Base-by-base conservation (phyloP, 2,329 filamentous ascomycete species). In the Drechmeria coniospora region DNA sequence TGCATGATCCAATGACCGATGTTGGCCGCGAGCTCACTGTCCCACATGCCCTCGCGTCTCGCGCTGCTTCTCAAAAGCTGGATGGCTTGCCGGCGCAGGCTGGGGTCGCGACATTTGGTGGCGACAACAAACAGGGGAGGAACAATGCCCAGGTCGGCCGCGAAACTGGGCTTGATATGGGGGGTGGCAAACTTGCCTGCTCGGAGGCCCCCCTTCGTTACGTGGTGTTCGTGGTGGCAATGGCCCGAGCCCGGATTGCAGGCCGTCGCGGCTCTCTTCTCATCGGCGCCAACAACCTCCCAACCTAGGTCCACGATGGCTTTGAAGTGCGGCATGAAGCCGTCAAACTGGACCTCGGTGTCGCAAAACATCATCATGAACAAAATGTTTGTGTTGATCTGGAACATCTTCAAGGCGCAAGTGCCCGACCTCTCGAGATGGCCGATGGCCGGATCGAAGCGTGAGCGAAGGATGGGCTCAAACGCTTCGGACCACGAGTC, bases 41-140 rank as follows among this genome's bases (percentile, higher is more conserved):
- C 74, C 74, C 74, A 79, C 61, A 79, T 73, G 14, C 69, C 74
- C 48, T 79, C 75, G 26, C 73, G 57, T 25, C 73, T 59, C 6
- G 70, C 64, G 40, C 65, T 72, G 37, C 61, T 68, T 27, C 60
- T 57, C 30, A 79, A 50, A 21, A 79, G 47, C 43, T 68, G 59
- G 23, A 79, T 71, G 6, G 74, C 74, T 35, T 68, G 64, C 12
- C 69, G 57, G 13, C 74, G 63, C 19, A 67, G 57, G 2, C 52
- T 38, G 0, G 63, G 60, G 33, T 76, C 64, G 8, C 72, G 63
- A 40, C 73, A 79, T 42, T 75, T 76, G 6, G 68, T 75, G 6
- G 68, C 73, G n/a, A 73, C 66, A 5, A 76, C 61, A 36, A 71
- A 78, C 1, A 79, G 57, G 1, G 72, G 69, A 4, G 72, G 66